Conservation (phyloP, 2,329 filamentous ascomycete species). For the Diaporthe sp. region DNA sequence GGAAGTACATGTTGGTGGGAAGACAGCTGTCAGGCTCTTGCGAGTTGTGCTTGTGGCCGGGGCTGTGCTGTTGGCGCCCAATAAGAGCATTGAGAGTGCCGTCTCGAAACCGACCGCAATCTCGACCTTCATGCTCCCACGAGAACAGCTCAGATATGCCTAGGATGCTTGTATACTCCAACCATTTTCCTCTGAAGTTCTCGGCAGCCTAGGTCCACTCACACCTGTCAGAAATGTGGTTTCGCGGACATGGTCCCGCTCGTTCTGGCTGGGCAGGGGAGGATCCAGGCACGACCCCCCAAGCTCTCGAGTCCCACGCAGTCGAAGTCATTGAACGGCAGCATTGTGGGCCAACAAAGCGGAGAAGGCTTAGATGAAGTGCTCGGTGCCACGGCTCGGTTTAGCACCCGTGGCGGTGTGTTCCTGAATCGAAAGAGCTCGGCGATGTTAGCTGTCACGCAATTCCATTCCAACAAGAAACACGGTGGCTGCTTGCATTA, state of each 20-base stretch:
- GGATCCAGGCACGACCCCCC: background rate
- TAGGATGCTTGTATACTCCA: constrained; percentile 24
- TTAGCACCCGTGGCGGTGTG: background rate
- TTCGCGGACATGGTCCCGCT: constrained; percentile 10
- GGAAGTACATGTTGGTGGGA: constrained; percentile 32
- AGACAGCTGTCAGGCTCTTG: constrained; percentile 10
- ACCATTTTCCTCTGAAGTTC: background rate
- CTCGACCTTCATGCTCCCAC: constrained; percentile 20
- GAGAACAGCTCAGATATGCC: constrained; percentile 3
- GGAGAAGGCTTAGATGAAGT: background rate
- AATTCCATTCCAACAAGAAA: background rate
- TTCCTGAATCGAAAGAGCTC: background rate
- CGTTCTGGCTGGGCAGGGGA: background rate
- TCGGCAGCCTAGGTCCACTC: constrained; percentile 33
- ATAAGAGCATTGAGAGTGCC: constrained; percentile 14
- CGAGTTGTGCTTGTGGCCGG: constrained; percentile 4
- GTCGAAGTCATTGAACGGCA: background rate
- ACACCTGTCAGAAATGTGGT: constrained; percentile 23
- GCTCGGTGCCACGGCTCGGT: background rate
- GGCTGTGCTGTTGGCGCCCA: constrained; percentile 24
- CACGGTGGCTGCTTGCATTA: background rate
- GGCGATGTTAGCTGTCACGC: background rate
- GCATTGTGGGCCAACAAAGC: background rate
- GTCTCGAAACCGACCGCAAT: constrained; percentile 8
- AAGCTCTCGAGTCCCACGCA: background rate